Evolutionary conservation across 2,329 filamentous ascomycete genomes (phyloP).

Genomic region (Harringtonia aguacate): DNA sequence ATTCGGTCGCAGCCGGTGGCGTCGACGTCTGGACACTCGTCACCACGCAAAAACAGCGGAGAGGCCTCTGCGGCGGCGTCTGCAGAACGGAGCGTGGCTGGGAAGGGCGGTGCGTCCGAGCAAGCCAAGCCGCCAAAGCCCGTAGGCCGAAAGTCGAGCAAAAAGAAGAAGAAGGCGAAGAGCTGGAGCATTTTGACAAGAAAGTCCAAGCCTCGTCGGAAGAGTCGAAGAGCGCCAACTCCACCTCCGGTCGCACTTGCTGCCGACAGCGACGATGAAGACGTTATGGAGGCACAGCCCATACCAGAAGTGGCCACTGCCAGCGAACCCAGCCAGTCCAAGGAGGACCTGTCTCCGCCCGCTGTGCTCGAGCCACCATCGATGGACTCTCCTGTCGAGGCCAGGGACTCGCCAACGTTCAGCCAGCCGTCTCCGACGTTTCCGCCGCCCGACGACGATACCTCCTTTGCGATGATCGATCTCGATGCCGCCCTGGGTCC

Average conservation of each 20-base stretch:
- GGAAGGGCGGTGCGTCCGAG: conserved; percentile 14
- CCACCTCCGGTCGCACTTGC: conserved; percentile 27
- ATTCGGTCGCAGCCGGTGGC: conserved; percentile 36
- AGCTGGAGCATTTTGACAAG: conserved; percentile 56
- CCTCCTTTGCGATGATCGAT: conserved; percentile 75
- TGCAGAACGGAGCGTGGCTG: neutral
- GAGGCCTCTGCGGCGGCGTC: too few species aligned
- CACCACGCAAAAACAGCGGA: too few species aligned
- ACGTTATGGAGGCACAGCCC: conserved; percentile 15
- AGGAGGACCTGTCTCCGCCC: conserved; percentile 4
- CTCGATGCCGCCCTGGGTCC: conserved; percentile 87
- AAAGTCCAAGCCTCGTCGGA: conserved; percentile 43
- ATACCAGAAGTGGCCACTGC: conserved; percentile 19
- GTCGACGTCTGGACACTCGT: conserved; percentile 30
- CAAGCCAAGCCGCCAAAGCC: conserved; percentile 15
- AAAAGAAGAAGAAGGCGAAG: conserved; percentile 67
- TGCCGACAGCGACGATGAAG: conserved; percentile 18
- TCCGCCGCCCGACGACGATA: conserved; percentile 44
- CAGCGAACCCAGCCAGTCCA: conserved; percentile 12
- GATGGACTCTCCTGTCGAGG: conserved; percentile 20
- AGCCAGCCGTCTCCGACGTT: conserved; percentile 21
- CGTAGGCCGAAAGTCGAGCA: conserved; percentile 19
- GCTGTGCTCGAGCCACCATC: conserved; percentile 32
- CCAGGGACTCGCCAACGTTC: conserved; percentile 9
- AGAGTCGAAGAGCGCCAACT: conserved; percentile 33